Conservation (phyloP, 805 yeast genomes). For the Saccharomycopsis javanensis region DNA sequence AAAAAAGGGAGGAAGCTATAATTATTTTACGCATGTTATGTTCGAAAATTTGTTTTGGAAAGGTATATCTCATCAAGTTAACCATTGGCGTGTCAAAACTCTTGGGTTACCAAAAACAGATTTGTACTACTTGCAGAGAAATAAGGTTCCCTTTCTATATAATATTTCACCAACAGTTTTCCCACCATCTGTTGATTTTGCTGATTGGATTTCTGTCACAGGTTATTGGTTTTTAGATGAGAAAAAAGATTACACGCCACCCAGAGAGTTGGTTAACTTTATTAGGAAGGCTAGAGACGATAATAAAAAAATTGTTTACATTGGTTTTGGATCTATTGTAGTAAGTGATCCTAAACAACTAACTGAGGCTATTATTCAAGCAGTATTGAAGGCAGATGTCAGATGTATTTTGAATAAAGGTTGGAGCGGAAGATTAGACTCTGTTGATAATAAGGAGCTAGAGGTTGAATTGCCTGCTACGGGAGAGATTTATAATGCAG, state of each 20-base stretch:
- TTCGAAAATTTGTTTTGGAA: conserved; percentile 92
- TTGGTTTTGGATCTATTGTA: conserved; percentile 94
- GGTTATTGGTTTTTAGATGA: conserved; percentile 94
- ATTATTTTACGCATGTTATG: conserved; percentile 83
- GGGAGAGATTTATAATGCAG: conserved; percentile 52
- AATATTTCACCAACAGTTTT: conserved; percentile 81
- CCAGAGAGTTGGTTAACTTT: conserved; percentile 46
- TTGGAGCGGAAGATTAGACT: conserved; percentile 70
- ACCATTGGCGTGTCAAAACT: conserved; percentile 71
- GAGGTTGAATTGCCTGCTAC: conserved; percentile 45
- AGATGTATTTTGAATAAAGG: conserved; percentile 86
- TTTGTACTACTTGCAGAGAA: conserved; percentile 61
- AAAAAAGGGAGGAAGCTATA: conserved; percentile 86
- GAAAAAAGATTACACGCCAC: conserved; percentile 47
- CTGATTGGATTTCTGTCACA: conserved; percentile 91
- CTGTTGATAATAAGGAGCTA: conserved; percentile 29
- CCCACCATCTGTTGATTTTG: conserved; percentile 88
- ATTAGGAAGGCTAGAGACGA: conserved; percentile 50
- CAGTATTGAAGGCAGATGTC: conserved; percentile 73
- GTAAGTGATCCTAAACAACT: conserved; percentile 72
- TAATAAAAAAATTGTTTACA: conserved; percentile 68
- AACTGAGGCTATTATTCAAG: conserved; percentile 68
- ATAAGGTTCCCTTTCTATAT: conserved; percentile 78
- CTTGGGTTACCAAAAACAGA: conserved; percentile 61
- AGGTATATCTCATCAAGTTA: conserved; percentile 80